Percentiles rank a stretch among this genome's conserved stretches.
Evolutionary conservation across 305 asterid genomes (phyloP).

Genomic region (Lippia alba): DNA sequence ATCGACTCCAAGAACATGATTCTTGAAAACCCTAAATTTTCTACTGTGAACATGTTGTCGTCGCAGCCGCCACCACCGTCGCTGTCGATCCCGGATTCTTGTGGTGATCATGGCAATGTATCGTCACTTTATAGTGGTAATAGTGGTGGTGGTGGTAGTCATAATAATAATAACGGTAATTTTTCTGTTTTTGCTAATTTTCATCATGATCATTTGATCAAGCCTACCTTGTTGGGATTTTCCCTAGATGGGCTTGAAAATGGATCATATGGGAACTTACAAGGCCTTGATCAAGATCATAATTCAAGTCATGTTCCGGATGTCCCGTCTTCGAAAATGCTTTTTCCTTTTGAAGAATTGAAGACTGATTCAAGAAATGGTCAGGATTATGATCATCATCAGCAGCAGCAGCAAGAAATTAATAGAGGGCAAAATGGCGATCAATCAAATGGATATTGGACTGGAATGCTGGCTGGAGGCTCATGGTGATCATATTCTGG

Average conservation of each 20-base stretch:
- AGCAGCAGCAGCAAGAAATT: background rate
- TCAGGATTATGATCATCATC: slow-evolving; percentile 25
- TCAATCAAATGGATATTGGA: slow-evolving; percentile 45
- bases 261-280: slow-evolving; percentile 35
- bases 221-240: slow-evolving; percentile 49
- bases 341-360: slow-evolving; percentile 48
- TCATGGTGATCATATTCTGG: slow-evolving; percentile 41
- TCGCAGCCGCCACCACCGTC: background rate
- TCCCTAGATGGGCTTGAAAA: slow-evolving; percentile 41
- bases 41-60: slow-evolving; percentile 31
- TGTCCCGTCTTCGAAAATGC: slow-evolving; percentile 34
- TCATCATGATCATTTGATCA: slow-evolving; percentile 34
- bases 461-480: slow-evolving; percentile 49
- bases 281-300: slow-evolving; percentile 21
- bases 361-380: slow-evolving; percentile 32
- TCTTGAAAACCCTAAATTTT: slow-evolving; percentile 22
- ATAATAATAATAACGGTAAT: background rate
- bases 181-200: slow-evolving; percentile 33
- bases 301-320: background rate
- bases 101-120: no score
- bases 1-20: slow-evolving; percentile 5
- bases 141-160: no score
- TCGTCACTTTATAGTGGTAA: no score
- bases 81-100: slow-evolving; percentile 24
- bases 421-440: slow-evolving; percentile 32